These are phyloP conservation scores for Peniophora sp. DNA, from an alignment of 1,284 basidiomycete species.

Conservation along the genomic window DNA sequence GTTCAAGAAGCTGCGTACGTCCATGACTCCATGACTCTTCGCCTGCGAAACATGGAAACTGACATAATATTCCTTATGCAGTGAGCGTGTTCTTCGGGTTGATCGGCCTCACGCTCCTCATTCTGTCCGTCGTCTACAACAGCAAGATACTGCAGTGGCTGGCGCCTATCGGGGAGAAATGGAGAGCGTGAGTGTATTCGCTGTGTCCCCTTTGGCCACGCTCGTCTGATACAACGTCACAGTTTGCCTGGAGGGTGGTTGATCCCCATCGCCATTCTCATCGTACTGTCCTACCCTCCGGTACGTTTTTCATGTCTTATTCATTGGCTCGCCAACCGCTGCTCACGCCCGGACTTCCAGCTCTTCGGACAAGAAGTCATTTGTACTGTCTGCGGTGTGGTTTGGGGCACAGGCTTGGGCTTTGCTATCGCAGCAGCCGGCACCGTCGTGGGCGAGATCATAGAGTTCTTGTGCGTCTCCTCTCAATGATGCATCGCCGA, in stretches of 20 bases:
- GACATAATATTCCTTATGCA: not conserved
- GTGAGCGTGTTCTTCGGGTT: not conserved
- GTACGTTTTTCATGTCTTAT: conserved; percentile 26
- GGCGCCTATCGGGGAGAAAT: not conserved
- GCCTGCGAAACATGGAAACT: not conserved
- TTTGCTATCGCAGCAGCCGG: conserved; percentile 63
- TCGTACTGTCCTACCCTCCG: conserved; percentile 70
- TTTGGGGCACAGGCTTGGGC: conserved; percentile 63
- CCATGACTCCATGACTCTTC: not conserved
- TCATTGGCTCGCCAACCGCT: not conserved
- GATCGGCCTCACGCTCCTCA: not conserved
- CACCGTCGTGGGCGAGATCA: conserved; percentile 61
- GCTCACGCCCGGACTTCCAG: conserved; percentile 19
- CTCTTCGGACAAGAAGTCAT: conserved; percentile 77
- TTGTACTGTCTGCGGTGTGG: conserved; percentile 65
- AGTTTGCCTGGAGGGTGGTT: conserved; percentile 50
- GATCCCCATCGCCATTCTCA: conserved; percentile 73
- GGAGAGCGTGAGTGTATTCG: not conserved
- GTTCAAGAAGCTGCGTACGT: not conserved
- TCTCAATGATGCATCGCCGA: not conserved
- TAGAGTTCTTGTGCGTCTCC: conserved; percentile 56
- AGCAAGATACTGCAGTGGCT: not conserved
- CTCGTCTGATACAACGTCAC: too few species aligned
- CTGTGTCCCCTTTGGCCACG: not conserved
- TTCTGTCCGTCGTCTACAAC: not conserved